phyloP scores from a whole-genome alignment of 1,284 basidiomycete genomes.

The Ganoderma leucocontextum region DNA sequence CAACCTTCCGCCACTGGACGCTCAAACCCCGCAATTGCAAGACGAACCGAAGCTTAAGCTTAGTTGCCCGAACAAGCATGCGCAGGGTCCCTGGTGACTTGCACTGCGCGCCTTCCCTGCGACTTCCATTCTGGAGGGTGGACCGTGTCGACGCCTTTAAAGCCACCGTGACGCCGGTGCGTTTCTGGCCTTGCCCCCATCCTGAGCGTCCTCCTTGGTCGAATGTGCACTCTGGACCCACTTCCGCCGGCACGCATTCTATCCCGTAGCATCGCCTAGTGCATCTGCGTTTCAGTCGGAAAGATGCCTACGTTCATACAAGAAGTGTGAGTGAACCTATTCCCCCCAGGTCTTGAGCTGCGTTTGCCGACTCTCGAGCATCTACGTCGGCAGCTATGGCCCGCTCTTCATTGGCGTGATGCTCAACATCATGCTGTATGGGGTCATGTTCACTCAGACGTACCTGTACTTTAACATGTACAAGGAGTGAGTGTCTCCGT shows the following conservation, averaged over 20 bases:
- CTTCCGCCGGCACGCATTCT: neutral
- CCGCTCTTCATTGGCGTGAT: slow-evolving; percentile 50
- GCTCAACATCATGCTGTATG: slow-evolving; percentile 50
- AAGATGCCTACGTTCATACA: slow-evolving; percentile 1
- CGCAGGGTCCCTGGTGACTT: neutral
- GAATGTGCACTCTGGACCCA: neutral
- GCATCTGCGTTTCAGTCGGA: neutral
- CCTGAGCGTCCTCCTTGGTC: neutral
- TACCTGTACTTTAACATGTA: slow-evolving; percentile 50
- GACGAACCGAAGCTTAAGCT: neutral
- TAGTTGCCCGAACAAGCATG: too few species aligned
- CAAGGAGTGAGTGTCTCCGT: slow-evolving; percentile 41
- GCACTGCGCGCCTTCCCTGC: neutral
- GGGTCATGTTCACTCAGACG: slow-evolving; percentile 49
- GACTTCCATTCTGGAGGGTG: neutral
- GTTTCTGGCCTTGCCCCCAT: neutral
- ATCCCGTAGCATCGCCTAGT: neutral
- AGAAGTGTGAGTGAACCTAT: neutral
- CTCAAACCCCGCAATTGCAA: neutral
- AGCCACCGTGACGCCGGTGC: neutral
- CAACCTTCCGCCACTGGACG: neutral
- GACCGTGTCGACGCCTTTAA: neutral
- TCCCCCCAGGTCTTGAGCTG: neutral
- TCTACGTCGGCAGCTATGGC: slow-evolving; percentile 41
- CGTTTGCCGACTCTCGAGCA: neutral